Percentiles rank a stretch among this genome's conserved stretches.
Conservation (phyloP, 2,329 filamentous ascomycete genomes). For the Paecilomyces sp. region DNA sequence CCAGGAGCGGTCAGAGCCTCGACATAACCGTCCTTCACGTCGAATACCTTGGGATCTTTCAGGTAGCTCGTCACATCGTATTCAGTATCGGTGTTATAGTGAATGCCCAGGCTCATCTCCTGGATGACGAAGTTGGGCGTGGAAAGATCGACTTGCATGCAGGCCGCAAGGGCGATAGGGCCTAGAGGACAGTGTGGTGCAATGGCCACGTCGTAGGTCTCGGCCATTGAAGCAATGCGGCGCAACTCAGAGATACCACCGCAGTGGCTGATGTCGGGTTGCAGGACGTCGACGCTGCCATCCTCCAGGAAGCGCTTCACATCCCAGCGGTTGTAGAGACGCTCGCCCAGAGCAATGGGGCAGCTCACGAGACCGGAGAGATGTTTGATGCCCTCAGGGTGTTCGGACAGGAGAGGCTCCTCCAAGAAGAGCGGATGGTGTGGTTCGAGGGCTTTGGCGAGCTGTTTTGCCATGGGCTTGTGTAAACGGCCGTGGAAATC, state of each 20-base stretch:
- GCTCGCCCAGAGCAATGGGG: slow-evolving; percentile 66
- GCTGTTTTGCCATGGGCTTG: slow-evolving; percentile 74
- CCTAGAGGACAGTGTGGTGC: slow-evolving; percentile 69
- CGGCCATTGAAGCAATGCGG: slow-evolving; percentile 63
- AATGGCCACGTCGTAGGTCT: slow-evolving; percentile 66
- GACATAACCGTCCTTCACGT: slow-evolving; percentile 60
- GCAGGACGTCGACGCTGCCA: slow-evolving; percentile 61
- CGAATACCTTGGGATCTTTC: slow-evolving; percentile 57
- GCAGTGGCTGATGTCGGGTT: slow-evolving; percentile 65
- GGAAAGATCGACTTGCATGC: slow-evolving; percentile 57
- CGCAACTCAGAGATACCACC: slow-evolving; percentile 67
- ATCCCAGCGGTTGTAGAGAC: slow-evolving; percentile 67
- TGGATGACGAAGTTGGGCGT: slow-evolving; percentile 64
- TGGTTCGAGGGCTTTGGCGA: slow-evolving; percentile 60
- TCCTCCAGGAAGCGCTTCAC: slow-evolving; percentile 64
- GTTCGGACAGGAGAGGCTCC: slow-evolving; percentile 64
- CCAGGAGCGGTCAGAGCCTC: slow-evolving; percentile 54
- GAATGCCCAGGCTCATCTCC: slow-evolving; percentile 73
- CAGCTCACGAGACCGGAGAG: slow-evolving; percentile 50
- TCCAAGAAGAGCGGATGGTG: slow-evolving; percentile 69
- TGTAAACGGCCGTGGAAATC: slow-evolving; percentile 75
- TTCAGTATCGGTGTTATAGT: slow-evolving; percentile 62
- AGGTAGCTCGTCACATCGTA: slow-evolving; percentile 62
- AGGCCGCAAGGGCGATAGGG: slow-evolving; percentile 65
- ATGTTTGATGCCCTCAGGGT: slow-evolving; percentile 58